Conservation (phyloP, 169 alveolate species). For the Nephromyces sp. region DNA sequence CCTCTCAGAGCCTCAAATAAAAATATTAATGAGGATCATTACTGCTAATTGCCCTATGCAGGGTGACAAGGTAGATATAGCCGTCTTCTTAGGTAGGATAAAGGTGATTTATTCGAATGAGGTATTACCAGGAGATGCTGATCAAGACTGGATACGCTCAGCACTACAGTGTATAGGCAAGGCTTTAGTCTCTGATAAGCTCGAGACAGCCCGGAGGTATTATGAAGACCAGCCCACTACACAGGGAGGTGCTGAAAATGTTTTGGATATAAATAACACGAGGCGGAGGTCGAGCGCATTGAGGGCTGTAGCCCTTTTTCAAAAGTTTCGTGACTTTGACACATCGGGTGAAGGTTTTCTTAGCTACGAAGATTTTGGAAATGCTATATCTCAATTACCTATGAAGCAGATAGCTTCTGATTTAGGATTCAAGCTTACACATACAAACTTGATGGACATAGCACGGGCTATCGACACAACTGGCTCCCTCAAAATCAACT, state of each 20-base stretch:
- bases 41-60: slow-evolving; percentile 50
- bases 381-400: slow-evolving; percentile 57
- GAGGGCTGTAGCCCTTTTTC: slow-evolving; percentile 69
- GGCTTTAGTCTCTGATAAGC: slow-evolving; percentile 62
- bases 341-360: slow-evolving; percentile 47
- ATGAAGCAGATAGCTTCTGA: slow-evolving; percentile 58
- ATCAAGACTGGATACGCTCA: slow-evolving; percentile 55
- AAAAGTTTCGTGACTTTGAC: slow-evolving; percentile 65
- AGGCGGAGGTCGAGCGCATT: slow-evolving; percentile 65
- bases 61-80: slow-evolving; percentile 56
- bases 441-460: slow-evolving; percentile 33
- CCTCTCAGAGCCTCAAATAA: slow-evolving; percentile 65
- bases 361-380: slow-evolving; percentile 62
- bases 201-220: slow-evolving; percentile 66
- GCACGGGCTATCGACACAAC: slow-evolving; percentile 66
- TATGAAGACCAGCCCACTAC: slow-evolving; percentile 46
- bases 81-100: slow-evolving; percentile 66
- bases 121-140: slow-evolving; percentile 33
- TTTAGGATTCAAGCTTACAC: slow-evolving; percentile 54
- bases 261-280: slow-evolving; percentile 3
- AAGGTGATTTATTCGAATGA: slow-evolving; percentile 58
- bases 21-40: slow-evolving; percentile 59
- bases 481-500: slow-evolving; percentile 60
- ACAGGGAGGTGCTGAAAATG: slow-evolving; percentile 20
- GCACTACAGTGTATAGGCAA: slow-evolving; percentile 68